Evolutionary conservation across 2,329 filamentous ascomycete species (phyloP).

Genomic region (Calonectria fujianensis): DNA sequence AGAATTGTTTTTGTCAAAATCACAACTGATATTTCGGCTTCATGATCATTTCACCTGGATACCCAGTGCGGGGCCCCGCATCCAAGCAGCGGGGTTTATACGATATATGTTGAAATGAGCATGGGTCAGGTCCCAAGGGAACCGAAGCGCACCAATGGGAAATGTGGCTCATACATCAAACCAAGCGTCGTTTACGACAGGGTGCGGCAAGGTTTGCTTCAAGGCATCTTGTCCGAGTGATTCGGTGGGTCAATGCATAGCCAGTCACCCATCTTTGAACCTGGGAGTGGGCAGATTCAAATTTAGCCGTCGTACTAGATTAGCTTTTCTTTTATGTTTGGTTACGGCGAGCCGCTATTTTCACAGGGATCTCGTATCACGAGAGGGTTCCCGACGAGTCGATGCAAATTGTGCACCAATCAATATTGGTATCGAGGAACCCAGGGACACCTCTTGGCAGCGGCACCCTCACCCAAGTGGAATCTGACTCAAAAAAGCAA

Average conservation of each 20-base stretch:
- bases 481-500: background rate
- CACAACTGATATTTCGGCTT: background rate
- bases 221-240: too few species aligned
- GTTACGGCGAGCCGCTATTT: background rate
- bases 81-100: background rate
- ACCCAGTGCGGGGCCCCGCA: constrained; percentile 4
- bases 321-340: background rate
- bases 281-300: background rate
- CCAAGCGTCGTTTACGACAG: background rate
- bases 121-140: background rate
- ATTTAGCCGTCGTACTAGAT: constrained; percentile 8
- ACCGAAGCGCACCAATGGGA: constrained; percentile 1
- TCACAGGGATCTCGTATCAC: background rate
- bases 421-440: too few species aligned
- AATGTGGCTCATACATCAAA: background rate
- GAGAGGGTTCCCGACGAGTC: background rate
- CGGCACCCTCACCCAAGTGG: too few species aligned
- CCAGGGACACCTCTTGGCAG: background rate
- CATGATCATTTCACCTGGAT: background rate
- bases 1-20: background rate
- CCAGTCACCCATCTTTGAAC: background rate
- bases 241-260: background rate
- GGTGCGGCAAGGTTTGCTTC: background rate
- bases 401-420: constrained; percentile 8
- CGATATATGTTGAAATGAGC: background rate